phyloP scores from a whole-genome alignment of 1,139 yeast genomes.

The Taphrina betulina region DNA sequence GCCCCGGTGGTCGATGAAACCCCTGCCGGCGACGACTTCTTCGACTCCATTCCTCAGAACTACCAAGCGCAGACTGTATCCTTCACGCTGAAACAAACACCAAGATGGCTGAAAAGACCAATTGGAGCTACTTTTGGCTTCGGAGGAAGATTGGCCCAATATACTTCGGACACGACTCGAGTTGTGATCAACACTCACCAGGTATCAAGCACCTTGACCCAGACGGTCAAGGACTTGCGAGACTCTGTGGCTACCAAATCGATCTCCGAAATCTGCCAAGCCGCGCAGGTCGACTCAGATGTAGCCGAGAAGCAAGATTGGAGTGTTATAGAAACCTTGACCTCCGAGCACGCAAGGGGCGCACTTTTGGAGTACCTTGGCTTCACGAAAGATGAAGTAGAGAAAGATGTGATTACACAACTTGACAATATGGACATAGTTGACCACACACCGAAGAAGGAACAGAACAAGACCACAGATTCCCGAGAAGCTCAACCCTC shows the following conservation, averaged over 20 bases:
- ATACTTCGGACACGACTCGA: conserved; percentile 48
- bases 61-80: conserved; percentile 42
- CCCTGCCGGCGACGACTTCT: conserved; percentile 63
- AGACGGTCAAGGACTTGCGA: conserved; percentile 52
- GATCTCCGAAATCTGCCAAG: conserved; percentile 56
- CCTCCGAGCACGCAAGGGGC: conserved; percentile 53
- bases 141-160: conserved; percentile 83
- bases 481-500: too few relatives aligned
- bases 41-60: conserved; percentile 67
- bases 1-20: conserved; percentile 50
- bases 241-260: conserved; percentile 61
- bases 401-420: conserved; percentile 36
- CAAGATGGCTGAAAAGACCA: conserved; percentile 81
- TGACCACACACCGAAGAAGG: conserved; percentile 1
- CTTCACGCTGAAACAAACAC: conserved; percentile 73
- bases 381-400: conserved; percentile 38
- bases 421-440: conserved; percentile 38
- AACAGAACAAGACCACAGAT: neutral
- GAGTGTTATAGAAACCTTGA: conserved; percentile 63
- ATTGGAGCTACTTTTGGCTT: conserved; percentile 81
- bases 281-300: conserved; percentile 51
- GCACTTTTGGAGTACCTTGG: conserved; percentile 40
- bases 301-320: conserved; percentile 67
- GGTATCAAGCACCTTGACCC: conserved; percentile 42
- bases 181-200: conserved; percentile 51